Conservation (phyloP, 345 rosid species). For the Syzygium oleosum region DNA sequence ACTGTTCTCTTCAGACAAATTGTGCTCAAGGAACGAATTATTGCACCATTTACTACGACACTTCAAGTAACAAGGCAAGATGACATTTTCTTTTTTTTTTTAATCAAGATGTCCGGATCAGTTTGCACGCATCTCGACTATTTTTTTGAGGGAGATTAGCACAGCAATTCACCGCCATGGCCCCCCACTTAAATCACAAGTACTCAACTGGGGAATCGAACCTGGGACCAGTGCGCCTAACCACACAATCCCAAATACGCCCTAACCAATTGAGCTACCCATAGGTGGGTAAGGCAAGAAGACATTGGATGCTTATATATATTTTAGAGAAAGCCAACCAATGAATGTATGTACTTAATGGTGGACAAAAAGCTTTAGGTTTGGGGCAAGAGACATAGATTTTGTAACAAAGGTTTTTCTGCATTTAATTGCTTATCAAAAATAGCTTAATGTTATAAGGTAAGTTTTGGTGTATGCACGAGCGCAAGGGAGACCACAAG, state of each 20-base stretch:
- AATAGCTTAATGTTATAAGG: background rate
- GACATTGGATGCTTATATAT: background rate
- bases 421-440: background rate
- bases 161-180: too few relatives aligned
- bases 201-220: too few relatives aligned
- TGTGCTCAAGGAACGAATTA: background rate
- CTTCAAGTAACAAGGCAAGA: background rate
- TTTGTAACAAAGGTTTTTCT: background rate
- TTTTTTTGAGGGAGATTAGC: too few relatives aligned
- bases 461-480: background rate
- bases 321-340: background rate
- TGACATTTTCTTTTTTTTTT: too few relatives aligned
- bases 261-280: too few relatives aligned
- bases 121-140: too few relatives aligned
- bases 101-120: too few relatives aligned
- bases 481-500: background rate
- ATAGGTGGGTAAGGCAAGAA: background rate
- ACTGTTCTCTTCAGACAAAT: background rate
- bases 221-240: too few relatives aligned
- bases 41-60: background rate
- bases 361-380: background rate
- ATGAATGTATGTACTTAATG: background rate
- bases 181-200: too few relatives aligned
- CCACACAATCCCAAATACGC: too few relatives aligned
- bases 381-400: background rate